phyloP scores from a whole-genome alignment of 192 early-diverging fungal genomes.

The Coemansia aciculifera region DNA sequence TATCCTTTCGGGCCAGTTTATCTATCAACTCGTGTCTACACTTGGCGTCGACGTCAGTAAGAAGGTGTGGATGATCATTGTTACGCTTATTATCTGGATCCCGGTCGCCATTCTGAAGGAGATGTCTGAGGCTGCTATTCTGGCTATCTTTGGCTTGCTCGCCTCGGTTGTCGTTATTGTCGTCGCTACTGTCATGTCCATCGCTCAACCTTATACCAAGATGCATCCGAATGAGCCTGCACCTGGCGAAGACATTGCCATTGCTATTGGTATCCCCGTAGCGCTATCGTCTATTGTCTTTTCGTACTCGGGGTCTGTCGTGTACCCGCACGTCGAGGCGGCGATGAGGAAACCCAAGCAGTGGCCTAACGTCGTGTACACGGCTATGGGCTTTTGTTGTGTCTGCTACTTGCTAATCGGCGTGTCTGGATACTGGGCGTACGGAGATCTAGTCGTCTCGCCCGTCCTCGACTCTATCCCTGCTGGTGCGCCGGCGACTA shows the following conservation, averaged over 20 bases:
- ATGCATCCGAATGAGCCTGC: slow-evolving; percentile 32
- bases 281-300: slow-evolving; percentile 72
- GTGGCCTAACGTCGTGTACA: slow-evolving; percentile 63
- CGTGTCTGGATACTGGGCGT: slow-evolving; percentile 69
- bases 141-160: slow-evolving; percentile 67
- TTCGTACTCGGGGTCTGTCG: slow-evolving; percentile 73
- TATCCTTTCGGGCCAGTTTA: slow-evolving; percentile 67
- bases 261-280: slow-evolving; percentile 57
- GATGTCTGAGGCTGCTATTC: slow-evolving; percentile 74
- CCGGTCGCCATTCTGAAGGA: slow-evolving; percentile 71
- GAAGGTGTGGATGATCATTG: slow-evolving; percentile 61
- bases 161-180: slow-evolving; percentile 68
- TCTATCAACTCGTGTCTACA: slow-evolving; percentile 58
- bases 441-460: slow-evolving; percentile 61
- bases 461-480: slow-evolving; percentile 72
- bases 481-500: slow-evolving; percentile 57
- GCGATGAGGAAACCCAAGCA: slow-evolving; percentile 70
- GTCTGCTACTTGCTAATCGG: slow-evolving; percentile 68
- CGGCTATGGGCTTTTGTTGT: slow-evolving; percentile 60
- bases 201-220: slow-evolving; percentile 37
- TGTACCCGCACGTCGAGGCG: slow-evolving; percentile 78
- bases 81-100: slow-evolving; percentile 60
- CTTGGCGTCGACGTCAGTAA: slow-evolving; percentile 47
- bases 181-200: slow-evolving; percentile 60
- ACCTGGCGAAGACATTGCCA: slow-evolving; percentile 29